Base-by-base conservation (phyloP, 192 early-diverging fungal species). In the Haplosporangium gracile region DNA sequence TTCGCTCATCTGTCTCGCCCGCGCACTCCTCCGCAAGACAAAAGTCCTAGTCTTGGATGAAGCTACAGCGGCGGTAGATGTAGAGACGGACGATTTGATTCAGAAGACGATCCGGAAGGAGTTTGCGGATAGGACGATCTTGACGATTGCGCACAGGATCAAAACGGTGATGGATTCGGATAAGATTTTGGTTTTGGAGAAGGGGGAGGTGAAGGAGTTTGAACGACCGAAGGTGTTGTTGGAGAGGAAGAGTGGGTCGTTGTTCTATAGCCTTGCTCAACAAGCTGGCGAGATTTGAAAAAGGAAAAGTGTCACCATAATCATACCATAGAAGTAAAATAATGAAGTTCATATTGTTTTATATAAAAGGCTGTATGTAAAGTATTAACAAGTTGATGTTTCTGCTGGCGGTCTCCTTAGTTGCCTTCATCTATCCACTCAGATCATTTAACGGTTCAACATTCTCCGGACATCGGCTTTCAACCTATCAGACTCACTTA, bases 61-160 rank as follows among this genome's bases (percentile, higher is more conserved):
- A 75, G 88, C 89, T 8, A 90, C 90, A 4, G 88, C 92, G 0
- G 90, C 96, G 15, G 94, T 99, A 3, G 98, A 99, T 85, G 94
- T 94, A 74, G 90, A 93, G 68, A 98, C 96, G 0, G 98, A 99
- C 75, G 91, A 92, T 38, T 87, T 91, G 36, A 98, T 99, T 84
- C 98, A 99, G 90, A 88, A 89, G 39, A 96, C 97, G 0, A 97
- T 99, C 73, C 91, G 95, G 36, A 91, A 92, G 20, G 91, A 93
- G 75, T 96, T 97, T 88, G 90, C 89, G n/a, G 89, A 94, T 49
- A 91, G 93, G 36, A 99, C 98, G 1, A 89, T 99, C 57, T 81
- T 99, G 43, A 95, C 93, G 72, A 97, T 99, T 82, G 98, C 98
- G 6, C 98, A 99, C 78, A 93, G 97, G 9, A 77, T 97, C 68